Conservation (phyloP, 1,139 yeast species). For the Yamadazyma jaroonii region DNA sequence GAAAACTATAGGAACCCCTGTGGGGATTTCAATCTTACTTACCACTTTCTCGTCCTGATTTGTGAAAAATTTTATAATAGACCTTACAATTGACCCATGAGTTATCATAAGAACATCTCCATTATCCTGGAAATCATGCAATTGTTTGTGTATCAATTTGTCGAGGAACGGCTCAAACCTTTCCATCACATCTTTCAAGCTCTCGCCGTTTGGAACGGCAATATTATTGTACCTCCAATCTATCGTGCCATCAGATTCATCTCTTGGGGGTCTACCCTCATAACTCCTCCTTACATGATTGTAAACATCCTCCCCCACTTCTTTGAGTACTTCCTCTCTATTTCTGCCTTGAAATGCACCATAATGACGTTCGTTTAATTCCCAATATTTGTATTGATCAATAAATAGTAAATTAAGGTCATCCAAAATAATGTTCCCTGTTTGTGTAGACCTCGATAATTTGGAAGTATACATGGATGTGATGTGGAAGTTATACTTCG, state of each 20-base stretch:
- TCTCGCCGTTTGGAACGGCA: constrained; percentile 62
- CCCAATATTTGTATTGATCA: constrained; percentile 59
- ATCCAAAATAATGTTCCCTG: constrained; percentile 58
- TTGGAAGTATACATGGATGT: constrained; percentile 60
- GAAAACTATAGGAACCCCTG: constrained; percentile 69
- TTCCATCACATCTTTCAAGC: constrained; percentile 62
- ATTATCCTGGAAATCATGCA: constrained; percentile 24
- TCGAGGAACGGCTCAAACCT: constrained; percentile 58
- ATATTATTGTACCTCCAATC: constrained; percentile 47
- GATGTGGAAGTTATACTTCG: constrained; percentile 23
- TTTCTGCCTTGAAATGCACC: constrained; percentile 74
- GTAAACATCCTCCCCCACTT: constrained; percentile 55
- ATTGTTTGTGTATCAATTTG: constrained; percentile 29
- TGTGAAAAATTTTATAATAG: constrained; percentile 58
- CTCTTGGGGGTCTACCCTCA: constrained; percentile 63
- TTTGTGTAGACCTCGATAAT: constrained; percentile 62
- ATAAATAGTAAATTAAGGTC: constrained; percentile 44
- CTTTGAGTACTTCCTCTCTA: constrained; percentile 49
- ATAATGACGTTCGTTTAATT: constrained; percentile 76
- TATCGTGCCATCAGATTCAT: constrained; percentile 20
- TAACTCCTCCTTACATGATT: constrained; percentile 67
- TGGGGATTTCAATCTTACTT: constrained; percentile 67
- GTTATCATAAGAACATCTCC: constrained; percentile 61
- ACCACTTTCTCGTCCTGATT: constrained; percentile 61
- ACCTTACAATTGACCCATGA: constrained; percentile 75